Conservation (phyloP, 345 rosid species). For the Sapria himalayana region DNA sequence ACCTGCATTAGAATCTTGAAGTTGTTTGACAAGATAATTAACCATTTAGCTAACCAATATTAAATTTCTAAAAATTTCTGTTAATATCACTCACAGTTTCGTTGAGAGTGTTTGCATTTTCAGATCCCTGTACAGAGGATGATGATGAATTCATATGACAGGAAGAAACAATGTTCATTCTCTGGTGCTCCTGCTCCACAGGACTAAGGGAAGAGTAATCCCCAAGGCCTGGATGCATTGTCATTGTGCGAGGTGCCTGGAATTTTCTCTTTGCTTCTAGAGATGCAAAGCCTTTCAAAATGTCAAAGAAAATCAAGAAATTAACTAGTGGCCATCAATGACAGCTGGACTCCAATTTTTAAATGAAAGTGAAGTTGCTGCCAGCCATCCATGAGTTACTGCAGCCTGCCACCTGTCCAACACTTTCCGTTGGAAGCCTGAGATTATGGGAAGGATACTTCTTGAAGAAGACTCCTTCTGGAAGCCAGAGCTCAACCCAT, state of each 20-base stretch:
- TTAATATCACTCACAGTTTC: slow-evolving; percentile 20
- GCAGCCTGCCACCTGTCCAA: too few species aligned
- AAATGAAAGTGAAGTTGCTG: too few species aligned
- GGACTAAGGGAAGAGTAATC: slow-evolving; percentile 18
- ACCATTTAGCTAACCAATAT: slow-evolving; percentile 5
- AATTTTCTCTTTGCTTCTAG: slow-evolving; percentile 64
- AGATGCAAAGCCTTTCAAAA: slow-evolving; percentile 59
- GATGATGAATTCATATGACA: slow-evolving; percentile 12
- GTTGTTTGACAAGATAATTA: slow-evolving; percentile 2
- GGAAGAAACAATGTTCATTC: slow-evolving; percentile 20
- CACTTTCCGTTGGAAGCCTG: too few species aligned
- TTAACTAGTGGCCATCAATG: too few species aligned
- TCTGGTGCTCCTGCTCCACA: slow-evolving; percentile 6
- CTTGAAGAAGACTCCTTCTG: too few species aligned
- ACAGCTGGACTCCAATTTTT: too few species aligned
- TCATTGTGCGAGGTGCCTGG: slow-evolving; percentile 40
- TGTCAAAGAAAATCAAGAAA: slow-evolving; percentile 30
- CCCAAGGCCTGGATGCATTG: slow-evolving; percentile 18
- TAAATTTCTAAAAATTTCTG: slow-evolving; percentile 1
- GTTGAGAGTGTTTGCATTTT: slow-evolving; percentile 8
- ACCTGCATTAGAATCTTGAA: slow-evolving; percentile 16
- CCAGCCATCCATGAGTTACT: too few species aligned
- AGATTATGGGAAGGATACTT: too few species aligned
- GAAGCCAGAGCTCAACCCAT: too few species aligned
- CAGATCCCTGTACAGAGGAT: slow-evolving; percentile 8